Base-by-base conservation (phyloP, 140 eudicot genomes). In the Erigeron philadelphicus region DNA sequence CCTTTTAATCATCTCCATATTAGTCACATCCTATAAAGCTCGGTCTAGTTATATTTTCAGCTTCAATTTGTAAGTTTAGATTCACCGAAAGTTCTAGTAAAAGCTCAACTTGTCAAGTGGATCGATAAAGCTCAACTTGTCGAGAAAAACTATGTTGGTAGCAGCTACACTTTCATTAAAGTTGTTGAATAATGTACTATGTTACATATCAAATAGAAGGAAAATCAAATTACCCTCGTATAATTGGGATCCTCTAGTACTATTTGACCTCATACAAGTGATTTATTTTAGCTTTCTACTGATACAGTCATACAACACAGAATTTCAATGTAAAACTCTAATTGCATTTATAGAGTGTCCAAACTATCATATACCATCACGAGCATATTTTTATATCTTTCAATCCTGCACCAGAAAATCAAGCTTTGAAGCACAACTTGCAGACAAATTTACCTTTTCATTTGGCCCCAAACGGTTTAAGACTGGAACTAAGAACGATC, bases 221-320 rank as follows among this genome's bases (percentile, higher is more conserved):
- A 19, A 47, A 66, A 11, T 17, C 18, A 21, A 65, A 46, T 17
- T 21, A 66, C 19, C 47, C 71, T 47, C 41, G 17, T 66, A 66
- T 21, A 47, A 47, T 3, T 25, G 18, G 9, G 16, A 52, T 48
- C 59, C 71, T 59, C 64, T 1, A 17, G 3, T 23, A 11, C 21
- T 35, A 19, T 25, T 9, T 10, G 43, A 46, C 25, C 44, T 42
- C 11, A 21, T 59, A 59, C 25, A 12, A 44, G 43, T 19, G 41
- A 46, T 6, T 66, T 23, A 66, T 48, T 65, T 64, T 19, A 19
- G 11, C 58, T 47, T 46, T 46, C 47, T 25, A 21, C 38, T 66
- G 71, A 46, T 66, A 66, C 71, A 46, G 47, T 66, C 59, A 46
- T 66, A 66, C 71, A 46, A 66, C 71, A 47, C 21, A 6, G 58